Conservation (phyloP, 208 protist genomes). For the Tritrichomonas foetus region DNA sequence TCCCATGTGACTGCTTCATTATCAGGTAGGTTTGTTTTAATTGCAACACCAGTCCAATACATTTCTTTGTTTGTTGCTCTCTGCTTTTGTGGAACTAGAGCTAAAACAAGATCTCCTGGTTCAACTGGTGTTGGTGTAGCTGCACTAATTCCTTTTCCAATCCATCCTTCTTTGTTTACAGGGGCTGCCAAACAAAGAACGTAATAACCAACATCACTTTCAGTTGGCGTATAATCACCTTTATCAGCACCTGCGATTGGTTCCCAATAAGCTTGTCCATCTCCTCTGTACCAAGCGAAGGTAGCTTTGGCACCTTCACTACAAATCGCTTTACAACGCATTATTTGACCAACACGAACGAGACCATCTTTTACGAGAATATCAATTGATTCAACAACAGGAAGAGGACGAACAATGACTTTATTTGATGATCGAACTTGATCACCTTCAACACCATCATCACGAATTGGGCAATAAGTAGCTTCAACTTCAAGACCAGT, state of each 20-base stretch:
- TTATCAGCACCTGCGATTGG: background rate
- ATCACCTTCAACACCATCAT: background rate
- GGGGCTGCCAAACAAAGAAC: background rate
- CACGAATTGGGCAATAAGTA: background rate
- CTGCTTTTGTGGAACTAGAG: too few species aligned
- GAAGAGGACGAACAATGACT: background rate
- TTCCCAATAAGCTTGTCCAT: background rate
- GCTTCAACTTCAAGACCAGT: background rate
- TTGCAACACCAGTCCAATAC: background rate
- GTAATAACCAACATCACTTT: background rate
- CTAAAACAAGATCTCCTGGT: background rate
- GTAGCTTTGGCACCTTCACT: too few species aligned
- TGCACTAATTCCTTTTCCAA: background rate
- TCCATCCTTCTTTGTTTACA: background rate
- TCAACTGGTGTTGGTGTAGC: background rate
- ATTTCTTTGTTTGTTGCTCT: too few species aligned
- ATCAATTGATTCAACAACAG: background rate
- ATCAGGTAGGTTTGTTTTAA: background rate
- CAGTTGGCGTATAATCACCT: background rate
- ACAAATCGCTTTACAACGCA: background rate
- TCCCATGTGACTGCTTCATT: background rate
- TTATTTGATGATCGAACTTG: too few species aligned
- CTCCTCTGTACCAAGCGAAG: background rate
- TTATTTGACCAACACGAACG: background rate
- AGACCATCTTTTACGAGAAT: background rate